Evolutionary conservation across 305 asterid species (phyloP), one percentile per base, ranked within the genome.

Genomic region (Fraxinus paxiana): DNA sequence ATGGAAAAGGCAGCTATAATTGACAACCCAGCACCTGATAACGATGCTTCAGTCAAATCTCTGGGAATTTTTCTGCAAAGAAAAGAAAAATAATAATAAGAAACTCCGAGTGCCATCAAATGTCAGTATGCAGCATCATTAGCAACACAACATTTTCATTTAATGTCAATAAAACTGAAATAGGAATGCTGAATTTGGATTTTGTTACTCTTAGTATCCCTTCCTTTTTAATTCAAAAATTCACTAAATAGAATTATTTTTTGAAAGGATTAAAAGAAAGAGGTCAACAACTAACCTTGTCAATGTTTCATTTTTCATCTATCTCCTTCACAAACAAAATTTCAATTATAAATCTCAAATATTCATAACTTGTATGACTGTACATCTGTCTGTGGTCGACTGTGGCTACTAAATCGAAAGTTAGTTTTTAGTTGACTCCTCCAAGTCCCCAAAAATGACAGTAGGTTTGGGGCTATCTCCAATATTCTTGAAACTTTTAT

Each of bases 21-120:
- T 85, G 98, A 95, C 89, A 95, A 85, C 69, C 98, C 98, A 88
- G 98, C 98, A 85, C 98, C 98, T 46, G 98, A 95, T 48, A 95
- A 81, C 24, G 98, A 95, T 81, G 98, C 98, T 87, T 95, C 98
- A 3, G 98, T 95, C 90, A 95, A 89, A 85, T 95, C 98, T 82
- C 98, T 91, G 0, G 98, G 98, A 54, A 95, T 95, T 89, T 95
- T 95, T 87, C 98, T 95, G 95, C 83, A 87, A 81, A 83, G 41
- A 78, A 83, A 77, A 61, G 38, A 3, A 41, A 37, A 65, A 30
- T 0, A 56, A 51, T 5, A 67, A 28, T 13, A 28, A 81, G 24
- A 74, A 78, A 79, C 20, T 63, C 33, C 0, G 5, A 63, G 33
- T 22, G 38, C 18, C 38, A 26, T 28, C 38, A 26, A 9, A 28